Percentiles rank a stretch among this genome's conserved stretches.
phyloP scores from a whole-genome alignment of 1,284 basidiomycete species.

The Quambalaria eucalypti region DNA sequence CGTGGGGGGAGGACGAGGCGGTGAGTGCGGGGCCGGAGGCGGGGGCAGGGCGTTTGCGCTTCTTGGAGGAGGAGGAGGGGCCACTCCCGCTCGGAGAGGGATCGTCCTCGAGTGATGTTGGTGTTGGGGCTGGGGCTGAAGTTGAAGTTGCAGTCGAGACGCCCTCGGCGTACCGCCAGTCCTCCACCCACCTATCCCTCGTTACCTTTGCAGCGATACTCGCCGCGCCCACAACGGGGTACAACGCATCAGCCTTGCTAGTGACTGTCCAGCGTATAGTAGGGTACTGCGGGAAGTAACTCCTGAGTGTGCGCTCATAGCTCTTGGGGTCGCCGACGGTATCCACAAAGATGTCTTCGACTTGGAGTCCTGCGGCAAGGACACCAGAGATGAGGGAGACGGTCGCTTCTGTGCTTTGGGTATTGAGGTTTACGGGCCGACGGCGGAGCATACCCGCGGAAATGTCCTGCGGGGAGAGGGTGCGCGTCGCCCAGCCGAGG shows the following conservation, averaged over 20 bases:
- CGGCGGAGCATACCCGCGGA: constrained; percentile 79
- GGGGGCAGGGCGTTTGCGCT: constrained; percentile 11
- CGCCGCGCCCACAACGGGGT: constrained; percentile 92
- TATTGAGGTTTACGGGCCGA: constrained; percentile 79
- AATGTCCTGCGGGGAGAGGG: constrained; percentile 78
- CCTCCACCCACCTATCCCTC: constrained; percentile 76
- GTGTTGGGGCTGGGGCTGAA: too few relatives aligned
- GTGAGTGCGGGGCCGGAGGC: background rate
- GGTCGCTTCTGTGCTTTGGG: constrained; percentile 85
- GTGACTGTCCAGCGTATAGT: constrained; percentile 68
- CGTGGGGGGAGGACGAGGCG: background rate
- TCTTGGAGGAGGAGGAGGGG: constrained; percentile 1
- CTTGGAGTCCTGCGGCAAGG: constrained; percentile 65
- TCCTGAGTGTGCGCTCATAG: constrained; percentile 55
- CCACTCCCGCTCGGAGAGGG: background rate
- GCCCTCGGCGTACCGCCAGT: constrained; percentile 58
- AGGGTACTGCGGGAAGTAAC: constrained; percentile 22
- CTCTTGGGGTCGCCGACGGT: constrained; percentile 79
- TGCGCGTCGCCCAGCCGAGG: constrained; percentile 68
- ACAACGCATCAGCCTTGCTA: constrained; percentile 86
- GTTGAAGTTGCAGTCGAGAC: background rate
- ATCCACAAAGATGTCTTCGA: constrained; percentile 93
- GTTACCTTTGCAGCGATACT: constrained; percentile 96
- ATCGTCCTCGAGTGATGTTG: background rate
- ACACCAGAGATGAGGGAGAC: constrained; percentile 76